Evolutionary conservation across 202 grass and related monocot species (phyloP).

Genomic region (Zizania palustris): DNA sequence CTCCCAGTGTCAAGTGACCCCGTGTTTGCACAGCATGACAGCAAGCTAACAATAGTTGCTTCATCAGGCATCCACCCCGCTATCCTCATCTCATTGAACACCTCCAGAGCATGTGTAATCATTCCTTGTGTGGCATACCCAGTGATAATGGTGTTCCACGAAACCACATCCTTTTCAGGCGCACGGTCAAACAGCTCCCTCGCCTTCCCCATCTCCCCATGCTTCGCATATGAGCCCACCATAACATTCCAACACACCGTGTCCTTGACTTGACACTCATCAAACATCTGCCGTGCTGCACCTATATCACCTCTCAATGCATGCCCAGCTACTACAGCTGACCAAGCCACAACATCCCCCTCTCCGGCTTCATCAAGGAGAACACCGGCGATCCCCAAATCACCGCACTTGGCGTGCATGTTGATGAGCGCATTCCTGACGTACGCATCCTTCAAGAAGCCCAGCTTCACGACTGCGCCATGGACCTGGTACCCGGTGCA

Average conservation of each 20-base stretch:
- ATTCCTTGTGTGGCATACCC: conserved; percentile 40
- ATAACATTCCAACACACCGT: conserved; percentile 54
- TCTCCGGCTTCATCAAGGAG: conserved; percentile 39
- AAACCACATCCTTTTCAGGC: conserved; percentile 55
- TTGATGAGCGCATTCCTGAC: conserved; percentile 55
- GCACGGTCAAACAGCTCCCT: conserved; percentile 49
- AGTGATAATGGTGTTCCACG: conserved; percentile 64
- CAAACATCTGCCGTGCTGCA: conserved; percentile 37
- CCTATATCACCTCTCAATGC: conserved; percentile 42
- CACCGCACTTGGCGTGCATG: conserved; percentile 47
- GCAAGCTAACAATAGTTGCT: conserved; percentile 46
- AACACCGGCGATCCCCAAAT: conserved; percentile 13
- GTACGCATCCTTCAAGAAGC: conserved; percentile 17
- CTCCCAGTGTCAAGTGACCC: conserved; percentile 42
- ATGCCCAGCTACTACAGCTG: conserved; percentile 38
- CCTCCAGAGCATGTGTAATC: conserved; percentile 40
- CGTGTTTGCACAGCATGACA: conserved; percentile 43
- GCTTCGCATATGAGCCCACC: conserved; percentile 54
- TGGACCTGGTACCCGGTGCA: conserved; percentile 34
- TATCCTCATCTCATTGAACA: conserved; percentile 49
- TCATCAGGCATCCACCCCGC: conserved; percentile 47
- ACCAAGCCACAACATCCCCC: conserved; percentile 43
- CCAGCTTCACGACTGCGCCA: conserved; percentile 37
- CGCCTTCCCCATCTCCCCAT: conserved; percentile 50
- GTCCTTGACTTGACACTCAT: conserved; percentile 31